phyloP scores from a whole-genome alignment of 2,329 filamentous ascomycete genomes.

The Colletotrichum euphorbiae region DNA sequence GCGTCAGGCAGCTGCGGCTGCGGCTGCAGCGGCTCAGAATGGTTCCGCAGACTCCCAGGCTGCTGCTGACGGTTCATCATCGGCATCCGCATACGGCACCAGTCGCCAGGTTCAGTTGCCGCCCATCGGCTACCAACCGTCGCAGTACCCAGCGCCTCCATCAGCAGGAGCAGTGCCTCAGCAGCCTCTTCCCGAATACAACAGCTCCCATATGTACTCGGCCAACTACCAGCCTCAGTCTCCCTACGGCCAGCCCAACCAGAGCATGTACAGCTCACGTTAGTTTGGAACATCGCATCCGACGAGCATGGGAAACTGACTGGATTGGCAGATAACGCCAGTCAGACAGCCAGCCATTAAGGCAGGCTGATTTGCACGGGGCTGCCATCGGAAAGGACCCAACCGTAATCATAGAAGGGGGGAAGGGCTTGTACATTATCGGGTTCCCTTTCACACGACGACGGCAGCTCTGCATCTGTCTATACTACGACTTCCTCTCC shows the following conservation, averaged over 20 bases:
- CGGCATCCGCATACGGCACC: conserved; percentile 66
- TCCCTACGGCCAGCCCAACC: conserved; percentile 67
- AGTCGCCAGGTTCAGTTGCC: conserved; percentile 74
- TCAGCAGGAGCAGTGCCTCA: conserved; percentile 60
- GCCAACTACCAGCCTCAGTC: conserved; percentile 67
- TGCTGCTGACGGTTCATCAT: conserved; percentile 64
- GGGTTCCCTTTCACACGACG: conserved; percentile 35
- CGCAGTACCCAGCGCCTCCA: conserved; percentile 75
- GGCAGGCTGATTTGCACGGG: not conserved
- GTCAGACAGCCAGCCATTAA: conserved; percentile 39
- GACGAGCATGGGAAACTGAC: conserved; percentile 21
- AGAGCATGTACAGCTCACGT: conserved; percentile 72
- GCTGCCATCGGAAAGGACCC: conserved; percentile 22
- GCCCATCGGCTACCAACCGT: conserved; percentile 78
- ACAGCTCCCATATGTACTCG: conserved; percentile 65
- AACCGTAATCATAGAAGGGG: conserved; percentile 33
- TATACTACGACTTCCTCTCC: conserved; percentile 36
- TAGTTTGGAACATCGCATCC: conserved; percentile 45
- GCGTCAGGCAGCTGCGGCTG: conserved; percentile 56
- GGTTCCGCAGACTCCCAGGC: conserved; percentile 60
- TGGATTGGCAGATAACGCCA: conserved; percentile 41
- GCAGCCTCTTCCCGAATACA: conserved; percentile 67
- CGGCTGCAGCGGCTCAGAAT: conserved; percentile 66
- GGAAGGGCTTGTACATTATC: conserved; percentile 38
- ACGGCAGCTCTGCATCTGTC: conserved; percentile 30